Percentiles rank a stretch among this genome's conserved stretches.
Evolutionary conservation across 495 filamentous ascomycete species (phyloP).

Genomic region (Letharia lupina): DNA sequence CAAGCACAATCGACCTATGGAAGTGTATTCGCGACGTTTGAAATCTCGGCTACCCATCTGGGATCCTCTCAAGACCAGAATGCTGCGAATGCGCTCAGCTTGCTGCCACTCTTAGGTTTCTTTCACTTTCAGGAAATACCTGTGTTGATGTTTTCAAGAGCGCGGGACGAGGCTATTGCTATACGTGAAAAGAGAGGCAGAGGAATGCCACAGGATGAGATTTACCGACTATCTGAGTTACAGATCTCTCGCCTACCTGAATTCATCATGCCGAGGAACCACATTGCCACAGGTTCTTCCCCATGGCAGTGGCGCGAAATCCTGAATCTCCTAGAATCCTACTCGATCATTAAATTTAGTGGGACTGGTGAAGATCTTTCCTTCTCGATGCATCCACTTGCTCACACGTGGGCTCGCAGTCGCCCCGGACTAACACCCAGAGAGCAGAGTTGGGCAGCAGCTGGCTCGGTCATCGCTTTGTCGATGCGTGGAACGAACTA

Average conservation of each 20-base stretch:
- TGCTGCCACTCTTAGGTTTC: slow-evolving; percentile 30
- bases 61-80: slow-evolving; percentile 11
- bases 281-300: not conserved
- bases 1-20: slow-evolving; percentile 13
- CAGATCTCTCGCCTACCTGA: not conserved
- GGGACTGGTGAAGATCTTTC: not conserved
- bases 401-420: not conserved
- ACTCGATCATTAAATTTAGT: not conserved
- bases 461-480: not conserved
- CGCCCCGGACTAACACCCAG: not conserved
- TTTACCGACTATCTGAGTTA: not conserved
- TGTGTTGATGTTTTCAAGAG: not conserved
- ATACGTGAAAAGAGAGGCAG: not conserved
- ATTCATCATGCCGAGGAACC: not conserved
- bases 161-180: not conserved
- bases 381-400: not conserved
- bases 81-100: slow-evolving; percentile 23
- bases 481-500: not conserved
- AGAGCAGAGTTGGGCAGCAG: not conserved
- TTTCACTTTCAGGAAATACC: not conserved
- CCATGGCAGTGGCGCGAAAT: not conserved
- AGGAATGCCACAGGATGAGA: not conserved
- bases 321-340: not conserved
- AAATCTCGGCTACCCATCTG: slow-evolving; percentile 27
- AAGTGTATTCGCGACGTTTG: slow-evolving; percentile 30